phyloP scores from a whole-genome alignment of 2,329 filamentous ascomycete genomes.

The Annulohypoxylon truncatum region DNA sequence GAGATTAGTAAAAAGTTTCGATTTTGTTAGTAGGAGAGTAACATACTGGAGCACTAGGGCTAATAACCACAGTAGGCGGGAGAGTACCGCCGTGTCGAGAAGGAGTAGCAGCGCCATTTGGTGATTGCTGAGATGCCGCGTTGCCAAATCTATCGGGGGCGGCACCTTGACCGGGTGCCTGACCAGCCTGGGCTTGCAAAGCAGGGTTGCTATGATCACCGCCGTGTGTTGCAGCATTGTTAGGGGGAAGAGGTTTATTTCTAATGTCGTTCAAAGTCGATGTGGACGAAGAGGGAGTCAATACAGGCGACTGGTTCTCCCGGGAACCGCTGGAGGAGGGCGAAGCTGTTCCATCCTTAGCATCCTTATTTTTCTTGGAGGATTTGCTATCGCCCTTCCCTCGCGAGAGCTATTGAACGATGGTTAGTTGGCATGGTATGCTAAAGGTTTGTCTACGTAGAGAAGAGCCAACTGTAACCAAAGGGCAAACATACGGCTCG shows the following conservation, averaged over 20 bases:
- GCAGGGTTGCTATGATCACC: constrained; percentile 57
- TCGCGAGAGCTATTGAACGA: constrained; percentile 84
- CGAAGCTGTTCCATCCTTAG: constrained; percentile 82
- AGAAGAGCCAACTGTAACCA: constrained; percentile 55
- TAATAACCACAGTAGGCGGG: constrained; percentile 92
- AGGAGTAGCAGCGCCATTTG: constrained; percentile 69
- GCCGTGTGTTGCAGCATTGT: constrained; percentile 57
- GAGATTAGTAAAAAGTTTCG: constrained; percentile 30
- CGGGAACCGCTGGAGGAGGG: constrained; percentile 69
- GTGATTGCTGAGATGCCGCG: constrained; percentile 54
- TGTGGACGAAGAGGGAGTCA: constrained; percentile 89
- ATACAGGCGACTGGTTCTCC: constrained; percentile 71
- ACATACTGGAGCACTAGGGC: constrained; percentile 90
- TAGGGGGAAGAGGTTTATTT: constrained; percentile 80
- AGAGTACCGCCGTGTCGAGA: constrained; percentile 71
- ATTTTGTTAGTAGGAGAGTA: constrained; percentile 18
- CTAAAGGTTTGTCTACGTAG: constrained; percentile 4
- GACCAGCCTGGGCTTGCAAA: constrained; percentile 55
- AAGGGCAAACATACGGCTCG: constrained; percentile 77
- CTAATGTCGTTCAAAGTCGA: constrained; percentile 87
- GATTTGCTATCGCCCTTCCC: constrained; percentile 89
- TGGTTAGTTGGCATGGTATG: constrained; percentile 58
- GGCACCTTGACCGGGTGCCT: constrained; percentile 50
- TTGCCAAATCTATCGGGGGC: constrained; percentile 53
- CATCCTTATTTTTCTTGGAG: constrained; percentile 78